Conservation (phyloP, 2,329 filamentous ascomycete species). For the Cercospora sojina region DNA sequence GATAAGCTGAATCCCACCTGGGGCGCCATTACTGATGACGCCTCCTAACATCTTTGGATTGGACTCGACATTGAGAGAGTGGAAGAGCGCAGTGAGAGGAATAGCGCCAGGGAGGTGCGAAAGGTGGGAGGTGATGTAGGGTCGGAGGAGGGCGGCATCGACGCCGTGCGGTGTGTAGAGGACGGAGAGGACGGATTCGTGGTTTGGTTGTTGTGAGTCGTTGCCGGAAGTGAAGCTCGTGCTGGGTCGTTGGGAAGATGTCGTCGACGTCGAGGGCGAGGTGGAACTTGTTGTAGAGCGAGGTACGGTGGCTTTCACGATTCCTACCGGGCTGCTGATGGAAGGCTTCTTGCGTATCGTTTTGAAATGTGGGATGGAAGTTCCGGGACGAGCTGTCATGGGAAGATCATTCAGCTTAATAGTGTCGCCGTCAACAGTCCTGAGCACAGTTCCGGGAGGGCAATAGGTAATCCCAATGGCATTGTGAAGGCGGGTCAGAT, state of each 20-base stretch:
- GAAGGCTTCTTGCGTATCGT: conserved; percentile 13
- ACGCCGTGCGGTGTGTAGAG: conserved; percentile 67
- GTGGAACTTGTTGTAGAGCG: conserved; percentile 1
- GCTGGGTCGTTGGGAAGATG: conserved; percentile 5
- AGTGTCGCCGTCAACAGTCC: conserved; percentile 36
- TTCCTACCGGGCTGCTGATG: conserved; percentile 12
- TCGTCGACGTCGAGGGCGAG: not conserved
- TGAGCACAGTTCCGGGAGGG: conserved; percentile 51
- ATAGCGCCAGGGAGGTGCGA: conserved; percentile 54
- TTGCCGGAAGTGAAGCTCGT: conserved; percentile 9
- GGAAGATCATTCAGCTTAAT: conserved; percentile 39
- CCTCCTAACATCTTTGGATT: conserved; percentile 64
- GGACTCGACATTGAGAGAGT: conserved; percentile 60
- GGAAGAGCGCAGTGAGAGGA: conserved; percentile 63
- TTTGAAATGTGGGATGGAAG: not conserved
- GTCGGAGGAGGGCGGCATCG: conserved; percentile 52
- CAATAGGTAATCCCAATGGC: conserved; percentile 72
- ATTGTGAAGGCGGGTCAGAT: conserved; percentile 62
- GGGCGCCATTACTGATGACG: conserved; percentile 57
- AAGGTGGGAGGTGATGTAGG: conserved; percentile 60
- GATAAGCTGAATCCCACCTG: conserved; percentile 59
- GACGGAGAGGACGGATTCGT: conserved; percentile 53
- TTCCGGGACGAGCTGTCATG: conserved; percentile 33
- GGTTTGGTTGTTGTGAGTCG: conserved; percentile 16
- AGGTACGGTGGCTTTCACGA: conserved; percentile 10